These are phyloP conservation scores for Salvia rosmarinus DNA, from an alignment of 257 asterid species.

Conservation along the genomic window DNA sequence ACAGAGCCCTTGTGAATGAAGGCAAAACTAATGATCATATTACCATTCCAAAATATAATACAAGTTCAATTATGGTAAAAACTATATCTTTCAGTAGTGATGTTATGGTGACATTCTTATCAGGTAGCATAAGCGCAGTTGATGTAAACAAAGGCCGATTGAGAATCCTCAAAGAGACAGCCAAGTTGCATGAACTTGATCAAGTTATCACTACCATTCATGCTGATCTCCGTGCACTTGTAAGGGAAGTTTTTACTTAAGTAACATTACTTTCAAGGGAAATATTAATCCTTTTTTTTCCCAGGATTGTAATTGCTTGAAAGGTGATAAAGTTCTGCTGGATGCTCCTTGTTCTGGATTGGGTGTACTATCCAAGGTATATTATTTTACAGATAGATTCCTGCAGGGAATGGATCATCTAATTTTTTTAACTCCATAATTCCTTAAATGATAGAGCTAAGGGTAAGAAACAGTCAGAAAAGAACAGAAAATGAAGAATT, in stretches of 20 bases:
- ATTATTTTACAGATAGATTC: neutral
- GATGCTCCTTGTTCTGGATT: constrained; percentile 98
- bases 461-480: neutral
- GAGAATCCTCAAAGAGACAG: constrained; percentile 91
- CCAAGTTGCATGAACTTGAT: constrained; percentile 62
- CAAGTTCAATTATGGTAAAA: constrained; percentile 4
- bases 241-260: constrained; percentile 38
- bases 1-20: neutral
- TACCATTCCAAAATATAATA: neutral
- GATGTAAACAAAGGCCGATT: constrained; percentile 84
- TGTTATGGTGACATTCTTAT: constrained; percentile 5
- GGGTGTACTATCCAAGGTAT: constrained; percentile 94
- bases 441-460: neutral
- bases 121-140: constrained; percentile 79
- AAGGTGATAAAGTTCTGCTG: constrained; percentile 83
- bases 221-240: constrained; percentile 77
- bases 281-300: neutral
- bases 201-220: constrained; percentile 62
- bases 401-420: neutral
- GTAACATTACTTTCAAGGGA: constrained; percentile 9
- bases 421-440: neutral
- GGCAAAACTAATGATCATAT: neutral
- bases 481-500: too few species aligned
- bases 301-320: constrained; percentile 53
- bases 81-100: constrained; percentile 9